Conservation (phyloP, 148 eudicot species). For the Chenopodium quinoa region DNA sequence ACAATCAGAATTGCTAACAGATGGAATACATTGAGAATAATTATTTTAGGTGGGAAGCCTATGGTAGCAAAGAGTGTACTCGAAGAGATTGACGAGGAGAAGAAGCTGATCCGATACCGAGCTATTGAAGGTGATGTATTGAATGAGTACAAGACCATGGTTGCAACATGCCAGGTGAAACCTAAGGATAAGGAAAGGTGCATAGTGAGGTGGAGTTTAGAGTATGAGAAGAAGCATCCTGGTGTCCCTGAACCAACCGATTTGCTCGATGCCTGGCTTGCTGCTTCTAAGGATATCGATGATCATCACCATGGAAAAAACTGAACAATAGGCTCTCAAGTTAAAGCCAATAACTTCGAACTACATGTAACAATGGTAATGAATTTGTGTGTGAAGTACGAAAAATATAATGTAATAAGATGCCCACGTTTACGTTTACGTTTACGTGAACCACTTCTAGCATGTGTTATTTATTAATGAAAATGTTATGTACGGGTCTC, state of each 20-base stretch:
- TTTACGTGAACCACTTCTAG: too few relatives aligned
- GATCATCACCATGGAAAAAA: conserved; percentile 25
- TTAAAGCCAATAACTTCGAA: too few relatives aligned
- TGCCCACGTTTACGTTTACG: too few relatives aligned
- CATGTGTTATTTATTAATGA: too few relatives aligned
- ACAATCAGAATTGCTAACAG: too few relatives aligned
- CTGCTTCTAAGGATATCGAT: neutral
- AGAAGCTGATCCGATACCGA: conserved; percentile 9
- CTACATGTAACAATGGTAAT: too few relatives aligned
- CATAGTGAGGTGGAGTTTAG: conserved; percentile 9
- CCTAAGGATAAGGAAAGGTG: conserved; percentile 2
- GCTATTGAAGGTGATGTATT: conserved; percentile 13
- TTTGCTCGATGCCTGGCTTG: conserved; percentile 15
- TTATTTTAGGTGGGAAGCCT: conserved; percentile 8
- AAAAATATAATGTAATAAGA: too few relatives aligned
- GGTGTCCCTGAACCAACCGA: conserved; percentile 23
- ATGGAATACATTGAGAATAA: too few relatives aligned
- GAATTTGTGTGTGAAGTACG: too few relatives aligned
- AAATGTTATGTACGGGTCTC: too few relatives aligned
- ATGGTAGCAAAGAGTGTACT: conserved; percentile 1
- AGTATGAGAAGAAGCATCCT: conserved; percentile 24
- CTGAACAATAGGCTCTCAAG: neutral
- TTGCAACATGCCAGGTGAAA: conserved; percentile 24
- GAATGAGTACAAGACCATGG: conserved; percentile 19
- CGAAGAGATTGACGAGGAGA: conserved; percentile 22